Percentiles rank a stretch among this genome's conserved stretches.
These are phyloP conservation scores for Silene noctiflora DNA, from an alignment of 179 eudicot species.

Conservation along the genomic window DNA sequence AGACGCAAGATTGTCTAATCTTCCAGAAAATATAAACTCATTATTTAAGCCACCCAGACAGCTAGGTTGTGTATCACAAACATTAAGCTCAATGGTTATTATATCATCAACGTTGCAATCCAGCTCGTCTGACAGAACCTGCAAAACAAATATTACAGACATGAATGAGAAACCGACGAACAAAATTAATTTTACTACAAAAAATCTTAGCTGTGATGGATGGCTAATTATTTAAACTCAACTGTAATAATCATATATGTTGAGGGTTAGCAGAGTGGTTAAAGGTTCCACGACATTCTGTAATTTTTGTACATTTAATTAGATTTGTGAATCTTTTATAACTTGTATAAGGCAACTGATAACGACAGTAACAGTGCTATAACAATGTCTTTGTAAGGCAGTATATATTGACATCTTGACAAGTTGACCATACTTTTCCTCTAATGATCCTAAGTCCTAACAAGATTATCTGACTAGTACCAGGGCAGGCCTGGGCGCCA, in stretches of 20 bases:
- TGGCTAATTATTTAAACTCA: not conserved
- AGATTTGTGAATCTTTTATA: not conserved
- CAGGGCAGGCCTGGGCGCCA: not conserved
- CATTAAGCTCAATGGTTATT: conserved; percentile 66
- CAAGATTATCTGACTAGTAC: not conserved
- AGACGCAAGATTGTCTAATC: conserved; percentile 96
- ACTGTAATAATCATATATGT: not conserved
- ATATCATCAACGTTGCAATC: conserved; percentile 68
- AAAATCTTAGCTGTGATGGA: not conserved
- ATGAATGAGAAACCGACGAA: not conserved
- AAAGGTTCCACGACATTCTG: not conserved
- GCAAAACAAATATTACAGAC: conserved; percentile 22
- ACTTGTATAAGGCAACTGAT: not conserved
- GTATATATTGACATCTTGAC: not conserved
- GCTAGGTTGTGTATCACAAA: conserved; percentile 96
- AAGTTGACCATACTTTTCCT: not conserved
- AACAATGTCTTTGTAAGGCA: conserved; percentile 1
- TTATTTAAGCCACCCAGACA: conserved; percentile 90
- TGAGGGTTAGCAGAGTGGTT: not conserved
- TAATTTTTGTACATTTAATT: not conserved
- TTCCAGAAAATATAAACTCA: conserved; percentile 94
- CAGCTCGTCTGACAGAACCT: conserved; percentile 83
- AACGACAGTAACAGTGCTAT: not conserved
- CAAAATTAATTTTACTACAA: not conserved
- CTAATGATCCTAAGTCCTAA: not conserved